A percentile compares a stretch with the other conserved stretches of the same genome.
These are phyloP conservation scores for Echium plantagineum DNA, from an alignment of 257 asterid genomes.

Conservation along the genomic window DNA sequence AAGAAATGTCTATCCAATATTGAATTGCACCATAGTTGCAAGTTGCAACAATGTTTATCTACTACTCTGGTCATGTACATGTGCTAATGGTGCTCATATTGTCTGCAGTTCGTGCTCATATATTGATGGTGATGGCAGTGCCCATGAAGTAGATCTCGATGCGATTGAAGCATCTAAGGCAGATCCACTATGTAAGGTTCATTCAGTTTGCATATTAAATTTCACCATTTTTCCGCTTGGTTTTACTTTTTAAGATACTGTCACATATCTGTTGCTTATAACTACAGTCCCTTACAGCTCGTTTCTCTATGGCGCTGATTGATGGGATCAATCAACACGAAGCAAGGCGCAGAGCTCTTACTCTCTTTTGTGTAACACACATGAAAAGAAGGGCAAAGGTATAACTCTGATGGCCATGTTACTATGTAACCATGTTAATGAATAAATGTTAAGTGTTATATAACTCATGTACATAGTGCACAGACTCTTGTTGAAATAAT, in stretches of 20 bases:
- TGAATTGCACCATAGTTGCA: background rate
- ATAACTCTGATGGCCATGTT: conserved; percentile 2
- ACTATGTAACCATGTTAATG: background rate
- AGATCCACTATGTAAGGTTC: conserved; percentile 59
- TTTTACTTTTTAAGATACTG: conserved; percentile 2
- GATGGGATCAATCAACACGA: conserved; percentile 84
- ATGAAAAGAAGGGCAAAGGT: conserved; percentile 67
- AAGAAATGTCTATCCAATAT: too few relatives aligned
- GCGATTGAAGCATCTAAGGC: conserved; percentile 51
- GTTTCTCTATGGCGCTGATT: conserved; percentile 49
- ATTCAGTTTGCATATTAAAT: conserved; percentile 7
- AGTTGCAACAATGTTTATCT: too few relatives aligned
- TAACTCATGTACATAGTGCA: too few relatives aligned
- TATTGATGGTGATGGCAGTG: conserved; percentile 41
- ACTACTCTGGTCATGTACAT: too few relatives aligned
- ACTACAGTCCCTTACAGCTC: conserved; percentile 44
- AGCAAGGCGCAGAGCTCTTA: conserved; percentile 69
- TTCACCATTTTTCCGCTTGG: conserved; percentile 1
- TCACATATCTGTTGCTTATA: conserved; percentile 28
- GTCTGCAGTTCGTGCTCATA: conserved; percentile 58
- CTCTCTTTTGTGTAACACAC: conserved; percentile 69
- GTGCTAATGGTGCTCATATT: background rate
- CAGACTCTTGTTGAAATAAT: background rate
- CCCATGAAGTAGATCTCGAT: conserved; percentile 44
- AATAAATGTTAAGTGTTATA: background rate